phyloP scores from a whole-genome alignment of 352 stramenopile species.

The Globisporangium recalcitrans region DNA sequence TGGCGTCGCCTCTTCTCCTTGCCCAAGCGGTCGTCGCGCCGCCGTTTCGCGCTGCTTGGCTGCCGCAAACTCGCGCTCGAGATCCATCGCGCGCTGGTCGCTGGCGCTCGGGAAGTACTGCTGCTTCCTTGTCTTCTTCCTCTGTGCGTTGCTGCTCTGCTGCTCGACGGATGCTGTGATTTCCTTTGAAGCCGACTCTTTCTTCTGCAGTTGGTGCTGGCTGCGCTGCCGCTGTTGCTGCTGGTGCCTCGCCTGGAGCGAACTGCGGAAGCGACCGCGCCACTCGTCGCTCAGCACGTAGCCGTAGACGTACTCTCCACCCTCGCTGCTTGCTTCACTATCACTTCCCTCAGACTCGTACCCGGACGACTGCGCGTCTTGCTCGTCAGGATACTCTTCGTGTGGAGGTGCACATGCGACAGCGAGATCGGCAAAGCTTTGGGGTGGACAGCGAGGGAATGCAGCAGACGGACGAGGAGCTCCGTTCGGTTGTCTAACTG shows the following conservation, averaged over 20 bases:
- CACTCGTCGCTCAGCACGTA: slow-evolving; percentile 76
- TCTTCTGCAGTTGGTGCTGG: background rate
- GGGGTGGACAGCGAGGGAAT: background rate
- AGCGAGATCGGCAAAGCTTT: background rate
- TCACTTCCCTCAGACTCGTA: background rate
- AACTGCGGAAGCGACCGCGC: slow-evolving; percentile 39
- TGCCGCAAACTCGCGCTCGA: slow-evolving; percentile 35
- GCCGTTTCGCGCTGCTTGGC: slow-evolving; percentile 34
- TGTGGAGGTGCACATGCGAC: background rate
- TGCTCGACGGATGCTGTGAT: background rate
- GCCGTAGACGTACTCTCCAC: slow-evolving; percentile 60
- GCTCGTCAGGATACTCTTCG: background rate
- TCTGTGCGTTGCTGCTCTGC: background rate
- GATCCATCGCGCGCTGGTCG: slow-evolving; percentile 25
- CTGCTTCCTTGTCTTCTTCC: background rate
- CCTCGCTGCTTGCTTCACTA: slow-evolving; percentile 14
- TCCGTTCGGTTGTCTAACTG: too few relatives aligned
- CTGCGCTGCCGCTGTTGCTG: slow-evolving; percentile 20
- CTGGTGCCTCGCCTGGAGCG: slow-evolving; percentile 6
- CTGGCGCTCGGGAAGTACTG: slow-evolving; percentile 1
- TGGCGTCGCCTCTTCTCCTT: background rate
- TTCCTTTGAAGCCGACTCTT: background rate
- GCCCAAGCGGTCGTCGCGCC: slow-evolving; percentile 23
- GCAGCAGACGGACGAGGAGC: background rate
- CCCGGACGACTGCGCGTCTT: background rate